Evolutionary conservation across 2,329 filamentous ascomycete genomes (phyloP), one percentile per base, ranked within the genome.

Genomic region (Ascochyta lentis): DNA sequence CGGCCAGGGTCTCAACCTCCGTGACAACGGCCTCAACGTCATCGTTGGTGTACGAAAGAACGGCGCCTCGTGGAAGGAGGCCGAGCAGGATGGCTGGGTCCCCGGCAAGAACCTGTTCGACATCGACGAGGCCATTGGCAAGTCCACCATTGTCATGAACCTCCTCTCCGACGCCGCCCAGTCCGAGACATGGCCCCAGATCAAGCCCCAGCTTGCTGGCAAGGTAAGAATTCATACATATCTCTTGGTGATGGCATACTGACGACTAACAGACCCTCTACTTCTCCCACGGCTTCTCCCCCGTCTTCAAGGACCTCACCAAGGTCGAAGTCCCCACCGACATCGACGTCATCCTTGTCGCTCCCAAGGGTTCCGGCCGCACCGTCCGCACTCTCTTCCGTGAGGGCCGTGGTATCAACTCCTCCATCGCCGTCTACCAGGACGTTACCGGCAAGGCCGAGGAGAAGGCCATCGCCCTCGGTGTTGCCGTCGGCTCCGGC

Each of bases 271-370:
- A 95, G 94, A 99, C 95, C 60, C 91, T 99, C 71, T 99, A 99
- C 90, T 99, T 99, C 88, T 98, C 95, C 71, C 95, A 99, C 88
- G 95, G 95, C 77, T 99, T 99, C 91, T 98, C 95, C 63, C 95
- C 95, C 78, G 93, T 99, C 81, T 99, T 99, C 91, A 97, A 97
- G 86, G 89, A 96, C 80, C 89, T 95, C 78, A 99, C 95, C 86
- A 96, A 97, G 82, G 95, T 99, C 78, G 95, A 99, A 63, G 91
- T 97, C 63, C 95, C 95, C 81, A 86, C 79, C 68, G 90, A 98
- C 83, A 90, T 99, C 77, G 95, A 99, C 80, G 95, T 99, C 80
- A 99, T 99, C 86, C 94, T 99, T 78, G 93, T 96, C 75, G 95
- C 95, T 68, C 95, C 95, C 83, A 99, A 99, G 88, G 95, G 95